Evolutionary conservation across 2,329 filamentous ascomycete species (phyloP).

Genomic region (Exophiala sp.): DNA sequence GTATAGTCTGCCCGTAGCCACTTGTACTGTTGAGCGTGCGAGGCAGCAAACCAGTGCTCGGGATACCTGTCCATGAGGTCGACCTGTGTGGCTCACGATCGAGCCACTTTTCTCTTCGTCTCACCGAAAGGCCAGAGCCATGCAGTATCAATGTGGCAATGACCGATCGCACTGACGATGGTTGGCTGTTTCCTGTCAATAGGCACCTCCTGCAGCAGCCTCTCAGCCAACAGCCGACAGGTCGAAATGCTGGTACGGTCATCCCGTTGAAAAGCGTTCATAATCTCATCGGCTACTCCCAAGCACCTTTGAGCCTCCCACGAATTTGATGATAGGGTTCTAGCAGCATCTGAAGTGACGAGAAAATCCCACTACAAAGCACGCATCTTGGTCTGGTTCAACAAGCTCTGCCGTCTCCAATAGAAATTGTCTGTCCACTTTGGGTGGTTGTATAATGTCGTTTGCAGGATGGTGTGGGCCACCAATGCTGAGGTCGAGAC

Average conservation of each 20-base stretch:
- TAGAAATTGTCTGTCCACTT: constrained; percentile 73
- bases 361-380: constrained; percentile 88
- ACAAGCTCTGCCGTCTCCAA: constrained; percentile 78
- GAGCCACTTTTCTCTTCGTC: constrained; percentile 90
- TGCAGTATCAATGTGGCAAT: constrained; percentile 97
- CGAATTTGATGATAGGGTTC: constrained; percentile 82
- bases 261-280: constrained; percentile 80
- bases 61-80: constrained; percentile 92
- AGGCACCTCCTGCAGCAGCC: constrained; percentile 77
- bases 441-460: constrained; percentile 81
- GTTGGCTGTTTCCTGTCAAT: constrained; percentile 72
- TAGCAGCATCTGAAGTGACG: constrained; percentile 86
- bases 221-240: constrained; percentile 74
- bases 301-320: constrained; percentile 86
- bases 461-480: constrained; percentile 53
- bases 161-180: constrained; percentile 81
- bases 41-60: constrained; percentile 86
- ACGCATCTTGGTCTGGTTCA: constrained; percentile 78
- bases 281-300: constrained; percentile 78
- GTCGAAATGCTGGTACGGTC: constrained; percentile 69
- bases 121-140: constrained; percentile 98
- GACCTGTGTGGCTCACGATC: constrained; percentile 95
- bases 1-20: constrained; percentile 92
- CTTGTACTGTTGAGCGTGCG: constrained; percentile 94
- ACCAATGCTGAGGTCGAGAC: background rate